Evolutionary conservation across 352 stramenopile genomes (phyloP), one percentile per base, ranked within the genome.

Genomic region (Phytophthora vignae): DNA sequence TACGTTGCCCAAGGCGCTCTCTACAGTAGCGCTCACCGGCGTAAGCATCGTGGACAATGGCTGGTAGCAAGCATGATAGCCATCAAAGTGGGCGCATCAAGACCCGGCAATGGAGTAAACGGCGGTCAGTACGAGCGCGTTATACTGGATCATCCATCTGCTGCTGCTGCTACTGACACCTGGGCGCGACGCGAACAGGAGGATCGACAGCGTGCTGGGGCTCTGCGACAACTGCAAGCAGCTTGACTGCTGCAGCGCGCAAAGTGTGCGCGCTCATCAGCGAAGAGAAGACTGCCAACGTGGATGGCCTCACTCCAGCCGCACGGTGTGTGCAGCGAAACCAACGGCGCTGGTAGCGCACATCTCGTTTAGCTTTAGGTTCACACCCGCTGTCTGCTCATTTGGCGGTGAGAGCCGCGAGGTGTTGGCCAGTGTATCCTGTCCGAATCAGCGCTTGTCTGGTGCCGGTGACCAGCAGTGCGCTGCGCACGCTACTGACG

Each of bases 31-130:
- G 29, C 33, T 3, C 31, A 11, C 12, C 33, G 36, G n/a, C 69
- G 62, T 72, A 68, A 63, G 62, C 55, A 49, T 27, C 33, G 12
- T 21, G 19, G 49, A 21, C 42, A 63, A 63, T 73, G 66, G 52
- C 22, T 72, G 65, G 57, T 4, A 62, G 56, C 40, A 67, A 73
- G 17, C 66, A 72, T 40, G 48, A 19, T 44, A n/a, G 38, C 21
- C 40, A 62, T 62, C 50, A 63, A 57, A 7, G 53, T 15, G 53
- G n/a, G 55, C 27, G 53, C 11, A 58, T 31, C 25, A 50, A 66
- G 36, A 22, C 48, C 36, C 2, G 57, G 36, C 44, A 55, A 71
- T 64, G 67, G 64, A 55, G 64, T 67, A 73, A 73, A 73, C 66
- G 42, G 54, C 44, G 6, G 2, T 6, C 27, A 29, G 3, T 44